phyloP scores from a whole-genome alignment of 345 rosid genomes.

The Linum trigynum region DNA sequence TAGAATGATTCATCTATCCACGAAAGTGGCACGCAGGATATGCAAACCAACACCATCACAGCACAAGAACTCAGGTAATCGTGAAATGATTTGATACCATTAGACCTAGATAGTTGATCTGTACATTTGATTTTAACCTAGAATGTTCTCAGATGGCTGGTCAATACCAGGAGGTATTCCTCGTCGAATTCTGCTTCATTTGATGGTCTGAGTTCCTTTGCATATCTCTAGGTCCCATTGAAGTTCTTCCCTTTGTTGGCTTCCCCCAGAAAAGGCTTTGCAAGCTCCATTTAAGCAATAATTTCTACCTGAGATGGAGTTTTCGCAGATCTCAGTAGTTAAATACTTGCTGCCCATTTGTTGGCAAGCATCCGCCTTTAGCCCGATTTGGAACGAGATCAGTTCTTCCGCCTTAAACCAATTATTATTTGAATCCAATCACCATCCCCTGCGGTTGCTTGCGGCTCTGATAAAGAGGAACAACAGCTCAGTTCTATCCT shows the following conservation, averaged over 20 bases:
- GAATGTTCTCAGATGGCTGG: not conserved
- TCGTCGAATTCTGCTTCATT: slow-evolving; percentile 30
- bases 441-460: too few relatives aligned
- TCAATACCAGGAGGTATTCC: slow-evolving; percentile 20
- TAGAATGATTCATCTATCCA: too few relatives aligned
- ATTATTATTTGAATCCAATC: too few relatives aligned
- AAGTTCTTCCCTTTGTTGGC: slow-evolving; percentile 34
- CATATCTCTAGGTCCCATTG: slow-evolving; percentile 21
- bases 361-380: slow-evolving; percentile 23
- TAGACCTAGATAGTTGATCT: not conserved
- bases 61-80: too few relatives aligned
- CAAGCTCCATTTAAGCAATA: not conserved
- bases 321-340: not conserved
- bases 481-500: too few relatives aligned
- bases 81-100: too few relatives aligned
- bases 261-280: slow-evolving; percentile 23
- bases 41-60: too few relatives aligned
- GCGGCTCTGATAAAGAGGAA: too few relatives aligned
- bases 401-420: slow-evolving; percentile 34
- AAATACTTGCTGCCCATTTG: slow-evolving; percentile 31
- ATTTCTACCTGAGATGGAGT: not conserved
- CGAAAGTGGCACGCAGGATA: too few relatives aligned
- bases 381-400: slow-evolving; percentile 24
- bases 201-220: slow-evolving; percentile 25
- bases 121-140: too few relatives aligned